Evolutionary conservation across 441 rosid genomes (phyloP).

Genomic region (Cnidoscolus chayamansa): DNA sequence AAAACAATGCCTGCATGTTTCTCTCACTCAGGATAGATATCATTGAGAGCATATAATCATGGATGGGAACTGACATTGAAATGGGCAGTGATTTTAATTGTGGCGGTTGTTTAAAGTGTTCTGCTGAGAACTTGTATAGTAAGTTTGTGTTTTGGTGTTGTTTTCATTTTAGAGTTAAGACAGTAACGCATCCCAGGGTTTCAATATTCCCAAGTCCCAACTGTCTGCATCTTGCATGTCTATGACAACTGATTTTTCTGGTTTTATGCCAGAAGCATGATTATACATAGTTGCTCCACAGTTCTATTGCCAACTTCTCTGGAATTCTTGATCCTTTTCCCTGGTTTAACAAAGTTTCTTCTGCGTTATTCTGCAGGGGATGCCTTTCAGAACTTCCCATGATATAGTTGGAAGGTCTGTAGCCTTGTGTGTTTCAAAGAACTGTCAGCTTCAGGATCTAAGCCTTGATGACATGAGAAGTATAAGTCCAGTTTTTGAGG

Average conservation of each 20-base stretch:
- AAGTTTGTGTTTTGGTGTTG: not conserved
- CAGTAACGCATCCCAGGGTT: not conserved
- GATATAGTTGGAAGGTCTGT: conserved; percentile 83
- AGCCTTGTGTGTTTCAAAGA: conserved; percentile 66
- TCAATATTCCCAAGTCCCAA: not conserved
- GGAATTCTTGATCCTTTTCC: not conserved
- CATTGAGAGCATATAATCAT: not conserved
- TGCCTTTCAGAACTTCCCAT: conserved; percentile 90
- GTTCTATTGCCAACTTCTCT: not conserved
- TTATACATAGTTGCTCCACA: not conserved
- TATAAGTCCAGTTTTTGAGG: conserved; percentile 59
- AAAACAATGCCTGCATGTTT: too few species aligned
- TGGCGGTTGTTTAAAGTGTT: not conserved
- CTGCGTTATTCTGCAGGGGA: conserved; percentile 45
- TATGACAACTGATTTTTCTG: not conserved
- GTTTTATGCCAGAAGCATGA: not conserved
- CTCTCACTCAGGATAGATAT: not conserved
- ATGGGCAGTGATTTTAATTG: too few species aligned
- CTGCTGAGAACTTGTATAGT: not conserved
- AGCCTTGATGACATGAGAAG: conserved; percentile 64
- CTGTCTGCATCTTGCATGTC: not conserved
- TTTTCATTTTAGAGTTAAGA: not conserved
- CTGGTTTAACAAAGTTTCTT: not conserved
- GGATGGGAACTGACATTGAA: not conserved
- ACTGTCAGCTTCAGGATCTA: conserved; percentile 71